Evolutionary conservation across 495 filamentous ascomycete species (phyloP).

Genomic region (Aspergillus bertholletiae): DNA sequence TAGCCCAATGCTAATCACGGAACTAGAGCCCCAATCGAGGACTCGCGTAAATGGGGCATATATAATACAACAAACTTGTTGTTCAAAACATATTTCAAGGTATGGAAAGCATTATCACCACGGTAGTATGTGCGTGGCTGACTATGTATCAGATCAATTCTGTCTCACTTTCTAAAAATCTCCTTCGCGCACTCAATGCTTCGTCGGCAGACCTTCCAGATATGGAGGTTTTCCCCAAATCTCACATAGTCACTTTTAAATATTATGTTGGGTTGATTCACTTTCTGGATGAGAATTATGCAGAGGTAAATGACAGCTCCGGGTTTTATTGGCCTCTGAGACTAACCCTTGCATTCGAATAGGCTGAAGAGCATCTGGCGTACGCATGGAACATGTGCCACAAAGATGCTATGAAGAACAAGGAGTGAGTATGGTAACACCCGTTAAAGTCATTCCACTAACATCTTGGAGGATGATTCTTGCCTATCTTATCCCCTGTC

Average conservation of each 20-base stretch:
- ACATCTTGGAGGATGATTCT: slow-evolving; percentile 67
- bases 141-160: slow-evolving; percentile 60
- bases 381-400: slow-evolving; percentile 77
- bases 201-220: slow-evolving; percentile 72
- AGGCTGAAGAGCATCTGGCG: slow-evolving; percentile 79
- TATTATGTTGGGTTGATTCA: slow-evolving; percentile 88
- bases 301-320: slow-evolving; percentile 44
- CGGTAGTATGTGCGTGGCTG: not conserved
- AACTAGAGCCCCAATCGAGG: slow-evolving; percentile 73
- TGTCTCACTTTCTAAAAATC: slow-evolving; percentile 83
- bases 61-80: slow-evolving; percentile 90
- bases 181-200: slow-evolving; percentile 75
- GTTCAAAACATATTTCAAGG: slow-evolving; percentile 98
- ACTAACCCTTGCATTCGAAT: slow-evolving; percentile 16
- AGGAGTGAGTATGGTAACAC: slow-evolving; percentile 55
- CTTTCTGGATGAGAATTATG: slow-evolving; percentile 92
- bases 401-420: slow-evolving; percentile 64
- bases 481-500: slow-evolving; percentile 92
- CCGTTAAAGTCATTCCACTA: slow-evolving; percentile 14
- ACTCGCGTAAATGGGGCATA: slow-evolving; percentile 94
- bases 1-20: slow-evolving; percentile 21
- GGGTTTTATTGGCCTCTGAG: not conserved
- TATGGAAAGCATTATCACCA: slow-evolving; percentile 14
- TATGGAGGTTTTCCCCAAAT: slow-evolving; percentile 70
- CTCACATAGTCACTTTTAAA: slow-evolving; percentile 92